Base-by-base conservation (phyloP, 495 filamentous ascomycete species). In the Penicillium roqueforti region DNA sequence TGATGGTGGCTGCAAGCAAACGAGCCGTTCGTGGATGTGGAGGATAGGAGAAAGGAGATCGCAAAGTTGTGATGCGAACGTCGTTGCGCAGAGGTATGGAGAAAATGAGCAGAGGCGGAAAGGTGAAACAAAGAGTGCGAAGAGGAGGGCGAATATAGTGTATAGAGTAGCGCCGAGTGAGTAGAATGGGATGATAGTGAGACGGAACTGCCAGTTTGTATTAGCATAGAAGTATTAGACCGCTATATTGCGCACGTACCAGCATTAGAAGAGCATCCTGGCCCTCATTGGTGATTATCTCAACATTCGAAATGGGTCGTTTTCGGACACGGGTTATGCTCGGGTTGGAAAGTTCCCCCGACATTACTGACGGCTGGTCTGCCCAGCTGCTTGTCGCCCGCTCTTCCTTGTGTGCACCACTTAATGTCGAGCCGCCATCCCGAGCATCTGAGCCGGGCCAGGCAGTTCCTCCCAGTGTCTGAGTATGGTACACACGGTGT, bases 131-230 rank as follows among this genome's bases (percentile, higher is more conserved):
- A 80, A 50, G 51, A 80, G 26, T 49, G 75, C 70, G 43, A 76
- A 68, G 42, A 77, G 20, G 11, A 74, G 54, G 3, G 69, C 69
- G 54, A 76, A 63, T 41, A 77, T 60, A 25, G 76, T 74, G 54
- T 80, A 81, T 29, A 78, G 36, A 16, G 68, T 62, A 16, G 73
- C 66, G 34, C 59, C 46, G 11, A 76, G 48, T 39, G 74, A 71
- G 61, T 77, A 72, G n/a, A 79, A 39, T 8, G 77, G 77, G 18
- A 78, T 65, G 3, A 73, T 40, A 40, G 77, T 79, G 31, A 80
- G 69, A 49, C 76, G 76, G 57, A 78, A 70, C 78, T 81, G 39
- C n/a, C n/a, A 3, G 25, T 8, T 18, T 54, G 44, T 55, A 20
- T 6, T 23, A 29, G 39, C 38, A 37, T 18, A 31, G 6, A 13